Evolutionary conservation across 768 basidiomycete genomes (phyloP), one percentile per base, ranked within the genome.

Genomic region (Trametes coccinea): DNA sequence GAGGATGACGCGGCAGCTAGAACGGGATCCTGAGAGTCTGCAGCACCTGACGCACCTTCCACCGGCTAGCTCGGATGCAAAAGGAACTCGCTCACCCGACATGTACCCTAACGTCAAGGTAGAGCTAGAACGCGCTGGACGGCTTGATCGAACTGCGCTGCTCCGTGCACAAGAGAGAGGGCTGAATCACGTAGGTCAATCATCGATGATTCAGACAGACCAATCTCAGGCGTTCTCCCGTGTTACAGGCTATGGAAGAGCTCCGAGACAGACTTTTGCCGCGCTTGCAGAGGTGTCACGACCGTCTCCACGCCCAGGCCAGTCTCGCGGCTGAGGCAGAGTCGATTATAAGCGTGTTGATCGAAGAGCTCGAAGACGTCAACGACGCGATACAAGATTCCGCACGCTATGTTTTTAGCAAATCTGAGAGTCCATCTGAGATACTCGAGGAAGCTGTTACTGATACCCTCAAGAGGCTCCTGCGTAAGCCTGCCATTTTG

Each of bases 111-210:
- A 76, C 57, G 66, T 75, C 33, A 56, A 48, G 29, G 16, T 34
- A 0, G 71, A 74, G 22, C 50, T 78, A 11, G 71, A 75, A 53
- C 59, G 56, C 2, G 76, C 75, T 13, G 77, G 75, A 71, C 48
- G 56, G 2, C 51, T 65, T 5, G 78, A 79, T 56, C 75, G 77
- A 47, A 57, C 61, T 1, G 48, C 55, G 2, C 51, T 72, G 22
- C 66, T 78, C 5, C 61, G 70, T 40, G 56, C 64, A 4, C 67
- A 70, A 17, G 63, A 57, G 39, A 52, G 55, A 2, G 57, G 72
- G 3, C 53, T 76, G 5, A 72, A 76, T 39, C 47, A 61, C 51
- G 77, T 77, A 54, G 34, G 58, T 39, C 40, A 10, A 11, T 16
- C 27, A 6, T 4, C 7, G 4, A 5, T 7, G 1, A 30, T 7